These are phyloP conservation scores for Saturnispora halmiae DNA, from an alignment of 805 yeast species.

Conservation along the genomic window DNA sequence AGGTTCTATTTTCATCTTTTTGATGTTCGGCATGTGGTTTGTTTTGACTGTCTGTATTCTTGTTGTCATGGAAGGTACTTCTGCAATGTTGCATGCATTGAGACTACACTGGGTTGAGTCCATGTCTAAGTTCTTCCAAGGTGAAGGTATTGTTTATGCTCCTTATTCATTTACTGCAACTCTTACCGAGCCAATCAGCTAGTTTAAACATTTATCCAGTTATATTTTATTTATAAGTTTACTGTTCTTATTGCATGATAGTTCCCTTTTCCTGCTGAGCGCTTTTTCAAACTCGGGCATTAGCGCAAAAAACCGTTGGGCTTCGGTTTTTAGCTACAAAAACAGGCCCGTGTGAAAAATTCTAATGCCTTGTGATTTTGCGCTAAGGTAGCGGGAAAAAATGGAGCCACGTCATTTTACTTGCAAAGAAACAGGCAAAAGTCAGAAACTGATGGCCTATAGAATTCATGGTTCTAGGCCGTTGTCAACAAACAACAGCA, in stretches of 20 bases:
- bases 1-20: conserved; percentile 68
- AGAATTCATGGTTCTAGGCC: too few species aligned
- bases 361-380: too few species aligned
- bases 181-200: conserved; percentile 10
- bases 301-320: too few species aligned
- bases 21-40: conserved; percentile 93
- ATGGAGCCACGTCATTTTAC: too few species aligned
- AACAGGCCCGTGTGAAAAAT: too few species aligned
- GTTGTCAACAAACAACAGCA: too few species aligned
- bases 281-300: too few species aligned
- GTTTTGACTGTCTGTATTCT: conserved; percentile 80
- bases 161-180: conserved; percentile 65
- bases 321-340: too few species aligned
- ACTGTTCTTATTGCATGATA: neutral
- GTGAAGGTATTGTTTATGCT: conserved; percentile 85
- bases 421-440: too few species aligned
- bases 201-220: neutral
- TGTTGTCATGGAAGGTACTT: conserved; percentile 97
- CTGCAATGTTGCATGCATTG: conserved; percentile 97
- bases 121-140: conserved; percentile 96
- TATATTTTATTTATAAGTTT: neutral
- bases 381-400: too few species aligned
- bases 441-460: too few species aligned
- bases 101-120: conserved; percentile 99
- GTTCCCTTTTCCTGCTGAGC: neutral